Evolutionary conservation across 768 basidiomycete genomes (phyloP), one percentile per base, ranked within the genome.

Genomic region (Inosperma sp.): DNA sequence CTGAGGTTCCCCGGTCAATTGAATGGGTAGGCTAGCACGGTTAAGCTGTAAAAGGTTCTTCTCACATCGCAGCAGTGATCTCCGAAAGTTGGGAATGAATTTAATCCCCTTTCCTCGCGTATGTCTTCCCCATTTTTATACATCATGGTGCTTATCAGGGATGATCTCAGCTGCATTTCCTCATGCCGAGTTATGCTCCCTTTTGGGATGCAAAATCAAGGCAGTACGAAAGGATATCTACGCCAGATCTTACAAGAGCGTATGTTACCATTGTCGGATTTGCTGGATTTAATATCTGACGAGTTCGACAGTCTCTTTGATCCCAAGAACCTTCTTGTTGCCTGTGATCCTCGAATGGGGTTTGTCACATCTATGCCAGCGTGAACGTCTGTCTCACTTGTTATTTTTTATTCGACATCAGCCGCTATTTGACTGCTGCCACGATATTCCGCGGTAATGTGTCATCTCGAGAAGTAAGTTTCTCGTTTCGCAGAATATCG

Each of bases 91-190:
- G 37, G 89, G 82, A 41, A 85, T 95, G 81, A 98, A 98, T 69
- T 78, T 97, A 46, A 77, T 98, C 54, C 95, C 95, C 0, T 99
- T 98, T 79, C 95, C 95, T 58, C 92, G 93, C 53, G 87, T 88
- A 67, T 46, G 81, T 69, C 16, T 31, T 13, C 21, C 22, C 10
- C 12, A 9, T 56, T 30, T 35, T 52, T 34, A 16, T 23, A 13
- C 29, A 17, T 41, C 25, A 30, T 13, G 4, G 12, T 30, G 17
- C 12, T 26, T 51, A 19, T 25, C 49, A 46, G n/a, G 41, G 23
- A 23, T 7, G 5, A 17, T 13, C 39, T 61, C 66, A 95, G 85
- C 79, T 98, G 46, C 95, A 99, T 66, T 99, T 97, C 81, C 80
- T 99, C 59, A 88, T 92, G 75, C 91, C 92, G 42, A 93, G 91